Evolutionary conservation across 345 rosid genomes (phyloP).

Genomic region (Hibiscus syriacus): DNA sequence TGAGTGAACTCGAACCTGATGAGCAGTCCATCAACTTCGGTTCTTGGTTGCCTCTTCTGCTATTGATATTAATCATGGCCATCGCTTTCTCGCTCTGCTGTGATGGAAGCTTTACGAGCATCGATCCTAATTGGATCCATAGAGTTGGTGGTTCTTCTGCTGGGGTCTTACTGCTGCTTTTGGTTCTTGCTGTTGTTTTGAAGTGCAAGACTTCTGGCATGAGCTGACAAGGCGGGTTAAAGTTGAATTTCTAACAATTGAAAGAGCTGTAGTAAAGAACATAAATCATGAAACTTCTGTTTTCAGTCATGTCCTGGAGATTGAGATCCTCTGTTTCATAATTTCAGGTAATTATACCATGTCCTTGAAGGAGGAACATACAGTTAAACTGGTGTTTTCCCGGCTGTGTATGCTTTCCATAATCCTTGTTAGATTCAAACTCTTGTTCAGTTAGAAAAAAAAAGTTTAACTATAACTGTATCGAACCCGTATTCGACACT

Average conservation of each 20-base stretch:
- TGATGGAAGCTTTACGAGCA: constrained; percentile 54
- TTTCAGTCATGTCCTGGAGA: background rate
- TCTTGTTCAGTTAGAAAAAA: background rate
- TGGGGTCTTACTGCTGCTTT: constrained; percentile 54
- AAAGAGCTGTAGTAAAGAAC: background rate
- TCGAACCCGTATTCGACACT: too few relatives aligned
- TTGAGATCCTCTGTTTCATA: background rate
- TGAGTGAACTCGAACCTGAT: constrained; percentile 29
- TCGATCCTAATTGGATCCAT: constrained; percentile 82
- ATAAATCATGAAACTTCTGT: background rate
- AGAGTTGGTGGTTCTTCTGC: constrained; percentile 81
- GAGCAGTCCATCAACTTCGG: constrained; percentile 30
- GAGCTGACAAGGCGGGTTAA: constrained; percentile 1
- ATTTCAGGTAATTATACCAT: background rate
- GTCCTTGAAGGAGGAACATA: background rate
- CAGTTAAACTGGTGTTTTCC: background rate
- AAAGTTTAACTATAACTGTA: too few relatives aligned
- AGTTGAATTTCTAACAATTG: constrained; percentile 17
- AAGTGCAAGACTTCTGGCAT: constrained; percentile 47
- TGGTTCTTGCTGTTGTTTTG: constrained; percentile 58
- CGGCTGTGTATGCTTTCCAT: background rate
- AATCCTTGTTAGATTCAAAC: background rate
- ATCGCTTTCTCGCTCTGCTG: constrained; percentile 40
- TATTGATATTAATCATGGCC: constrained; percentile 46
- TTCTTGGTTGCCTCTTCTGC: constrained; percentile 45